Evolutionary conservation across 2,329 filamentous ascomycete species (phyloP).

Genomic region (Tolypocladium album): DNA sequence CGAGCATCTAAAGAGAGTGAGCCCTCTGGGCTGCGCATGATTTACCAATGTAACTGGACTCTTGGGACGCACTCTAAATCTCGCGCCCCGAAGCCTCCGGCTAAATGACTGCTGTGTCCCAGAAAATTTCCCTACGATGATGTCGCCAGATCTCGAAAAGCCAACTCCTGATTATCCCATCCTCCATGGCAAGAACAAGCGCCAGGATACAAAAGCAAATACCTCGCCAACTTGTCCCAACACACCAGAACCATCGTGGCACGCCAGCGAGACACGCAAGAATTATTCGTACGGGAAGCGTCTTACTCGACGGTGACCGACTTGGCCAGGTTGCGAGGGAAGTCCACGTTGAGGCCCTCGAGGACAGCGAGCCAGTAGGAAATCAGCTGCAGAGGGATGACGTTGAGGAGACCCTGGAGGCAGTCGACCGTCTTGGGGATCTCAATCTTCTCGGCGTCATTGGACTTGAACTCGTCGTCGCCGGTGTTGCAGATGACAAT

Average conservation of each 20-base stretch:
- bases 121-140: slow-evolving; percentile 1
- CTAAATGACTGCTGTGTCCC: slow-evolving; percentile 5
- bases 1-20: not conserved
- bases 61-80: not conserved
- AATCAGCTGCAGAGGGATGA: slow-evolving; percentile 94
- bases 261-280: slow-evolving; percentile 5
- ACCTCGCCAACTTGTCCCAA: not conserved
- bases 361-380: slow-evolving; percentile 97
- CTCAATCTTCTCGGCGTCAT: slow-evolving; percentile 93
- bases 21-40: not conserved
- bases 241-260: slow-evolving; percentile 1
- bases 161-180: slow-evolving; percentile 9
- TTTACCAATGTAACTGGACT: not conserved
- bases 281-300: not conserved
- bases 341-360: slow-evolving; percentile 94
- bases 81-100: not conserved
- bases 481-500: slow-evolving; percentile 95
- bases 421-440: slow-evolving; percentile 92
- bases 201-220: not conserved
- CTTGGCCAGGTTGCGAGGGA: slow-evolving; percentile 97
- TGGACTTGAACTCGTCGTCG: slow-evolving; percentile 80
- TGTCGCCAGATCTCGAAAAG: slow-evolving; percentile 8
- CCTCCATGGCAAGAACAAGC: slow-evolving; percentile 2
- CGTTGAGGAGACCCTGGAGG: slow-evolving; percentile 93
- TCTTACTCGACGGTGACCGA: slow-evolving; percentile 94